These are phyloP conservation scores for Dactylonectria macrodidyma DNA, from an alignment of 2,329 filamentous ascomycete genomes.

Conservation along the genomic window DNA sequence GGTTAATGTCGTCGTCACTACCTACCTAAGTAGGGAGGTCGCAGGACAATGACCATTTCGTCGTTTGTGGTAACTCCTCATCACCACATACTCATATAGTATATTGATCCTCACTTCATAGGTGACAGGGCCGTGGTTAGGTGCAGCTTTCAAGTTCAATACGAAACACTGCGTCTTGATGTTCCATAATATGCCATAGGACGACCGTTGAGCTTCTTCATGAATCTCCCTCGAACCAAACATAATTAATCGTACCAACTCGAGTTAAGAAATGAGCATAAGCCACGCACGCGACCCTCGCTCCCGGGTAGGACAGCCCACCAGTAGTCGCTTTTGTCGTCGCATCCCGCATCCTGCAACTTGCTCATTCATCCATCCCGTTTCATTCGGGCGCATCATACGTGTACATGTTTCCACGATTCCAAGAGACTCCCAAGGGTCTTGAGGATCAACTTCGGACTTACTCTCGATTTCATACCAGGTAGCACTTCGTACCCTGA, in stretches of 20 bases:
- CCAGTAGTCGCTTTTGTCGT: constrained; percentile 7
- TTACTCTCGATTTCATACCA: constrained; percentile 27
- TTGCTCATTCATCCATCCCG: constrained; percentile 7
- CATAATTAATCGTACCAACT: not conserved
- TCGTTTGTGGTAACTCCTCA: constrained; percentile 8
- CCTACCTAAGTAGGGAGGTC: not conserved
- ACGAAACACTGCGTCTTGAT: not conserved
- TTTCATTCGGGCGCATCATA: constrained; percentile 30
- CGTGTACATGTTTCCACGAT: constrained; percentile 26
- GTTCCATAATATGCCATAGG: constrained; percentile 1
- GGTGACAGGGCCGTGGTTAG: not conserved
- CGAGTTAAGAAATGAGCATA: constrained; percentile 16
- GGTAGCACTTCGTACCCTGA: constrained; percentile 13
- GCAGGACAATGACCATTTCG: constrained; percentile 16
- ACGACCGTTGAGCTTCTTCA: constrained; percentile 15
- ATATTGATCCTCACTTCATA: not conserved
- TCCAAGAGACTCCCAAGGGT: constrained; percentile 22
- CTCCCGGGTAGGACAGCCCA: constrained; percentile 20
- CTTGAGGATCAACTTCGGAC: constrained; percentile 28
- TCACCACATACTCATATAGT: not conserved
- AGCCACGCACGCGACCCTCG: constrained; percentile 9
- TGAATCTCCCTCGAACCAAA: not conserved
- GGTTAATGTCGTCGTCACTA: constrained; percentile 21
- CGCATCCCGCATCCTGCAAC: constrained; percentile 16
- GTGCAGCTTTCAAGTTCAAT: not conserved